Evolutionary conservation across 768 basidiomycete genomes (phyloP), one percentile per base, ranked within the genome.

Genomic region (Nidularia pulvinata): DNA sequence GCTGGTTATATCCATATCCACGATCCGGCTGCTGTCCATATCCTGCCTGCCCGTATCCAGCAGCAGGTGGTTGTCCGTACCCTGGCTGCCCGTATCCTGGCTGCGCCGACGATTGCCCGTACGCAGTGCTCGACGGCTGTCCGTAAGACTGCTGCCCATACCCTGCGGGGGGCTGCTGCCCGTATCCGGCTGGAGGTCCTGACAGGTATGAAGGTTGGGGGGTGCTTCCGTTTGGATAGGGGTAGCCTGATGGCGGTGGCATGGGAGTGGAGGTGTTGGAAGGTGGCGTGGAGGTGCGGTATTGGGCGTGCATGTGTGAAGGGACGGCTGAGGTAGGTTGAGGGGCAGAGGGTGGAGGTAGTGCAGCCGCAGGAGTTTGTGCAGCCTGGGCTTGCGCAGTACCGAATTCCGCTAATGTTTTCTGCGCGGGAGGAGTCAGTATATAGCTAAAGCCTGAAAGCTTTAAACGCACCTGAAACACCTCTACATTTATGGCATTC

Each of bases 401-500:
- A 37, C 71, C 76, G 54, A 75, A 87, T 10, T 83, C 74, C 14
- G 86, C 79, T 19, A 89, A 65, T 5, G 80, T 88, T 85, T 83
- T 86, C 88, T 82, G 48, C 22, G 6, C 55, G 53, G 35, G 42
- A 50, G n/a, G 45, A n/a, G 11, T 46, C n/a, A 49, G n/a, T 52
- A 48, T 14, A 44, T 34, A 35, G n/a, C 25, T 25, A 39, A 37
- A 13, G 16, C 36, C 16, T 51, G 48, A 37, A 0, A 37, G 10
- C n/a, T n/a, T n/a, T n/a, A n/a, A 5, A 61, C 72, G 39, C 55
- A 89, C 89, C 75, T 90, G 88, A 58, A 91, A 83, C 6, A 90
- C 88, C 45, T 90, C 85, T 47, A 88, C 75, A 48, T 90, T 83
- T 36, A 91, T 77, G 0, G 86, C 87, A 52, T 86, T 84, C 71